These are phyloP conservation scores for Populus hybrid DNA, from an alignment of 441 rosid genomes.

Conservation along the genomic window DNA sequence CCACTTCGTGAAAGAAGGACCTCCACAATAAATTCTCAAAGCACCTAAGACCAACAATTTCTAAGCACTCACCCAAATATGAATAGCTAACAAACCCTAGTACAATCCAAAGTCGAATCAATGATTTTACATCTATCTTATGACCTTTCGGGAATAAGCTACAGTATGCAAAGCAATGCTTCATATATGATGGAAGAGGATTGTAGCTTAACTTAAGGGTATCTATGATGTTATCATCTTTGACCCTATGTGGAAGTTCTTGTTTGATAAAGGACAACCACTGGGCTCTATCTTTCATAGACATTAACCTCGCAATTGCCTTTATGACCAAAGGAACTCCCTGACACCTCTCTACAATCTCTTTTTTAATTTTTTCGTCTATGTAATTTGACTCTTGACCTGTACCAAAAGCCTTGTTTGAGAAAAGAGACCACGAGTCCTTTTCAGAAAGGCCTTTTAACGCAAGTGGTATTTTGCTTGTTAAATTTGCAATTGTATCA, in stretches of 20 bases:
- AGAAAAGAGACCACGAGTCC: constrained; percentile 10
- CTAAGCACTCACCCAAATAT: too few relatives aligned
- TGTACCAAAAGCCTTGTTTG: background rate
- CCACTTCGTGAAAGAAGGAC: too few relatives aligned
- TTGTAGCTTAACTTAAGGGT: constrained; percentile 20
- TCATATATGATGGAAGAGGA: constrained; percentile 17
- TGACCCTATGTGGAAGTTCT: background rate
- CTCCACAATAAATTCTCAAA: too few relatives aligned
- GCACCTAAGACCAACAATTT: too few relatives aligned
- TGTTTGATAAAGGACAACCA: background rate
- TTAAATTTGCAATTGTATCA: background rate
- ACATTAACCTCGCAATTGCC: too few relatives aligned
- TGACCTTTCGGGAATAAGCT: constrained; percentile 16
- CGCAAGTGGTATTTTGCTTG: background rate
- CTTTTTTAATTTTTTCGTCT: background rate
- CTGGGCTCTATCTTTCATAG: too few relatives aligned
- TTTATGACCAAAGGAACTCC: constrained; percentile 31
- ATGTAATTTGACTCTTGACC: background rate
- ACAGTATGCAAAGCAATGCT: constrained; percentile 25
- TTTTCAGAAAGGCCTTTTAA: constrained; percentile 1
- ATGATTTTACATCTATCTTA: background rate
- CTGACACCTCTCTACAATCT: constrained; percentile 17
- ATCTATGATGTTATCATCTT: background rate
- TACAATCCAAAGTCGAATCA: constrained; percentile 19
- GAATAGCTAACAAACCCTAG: constrained; percentile 17